These are phyloP conservation scores for Aspergillus cavernicola DNA, from an alignment of 495 filamentous ascomycete species.

Conservation along the genomic window DNA sequence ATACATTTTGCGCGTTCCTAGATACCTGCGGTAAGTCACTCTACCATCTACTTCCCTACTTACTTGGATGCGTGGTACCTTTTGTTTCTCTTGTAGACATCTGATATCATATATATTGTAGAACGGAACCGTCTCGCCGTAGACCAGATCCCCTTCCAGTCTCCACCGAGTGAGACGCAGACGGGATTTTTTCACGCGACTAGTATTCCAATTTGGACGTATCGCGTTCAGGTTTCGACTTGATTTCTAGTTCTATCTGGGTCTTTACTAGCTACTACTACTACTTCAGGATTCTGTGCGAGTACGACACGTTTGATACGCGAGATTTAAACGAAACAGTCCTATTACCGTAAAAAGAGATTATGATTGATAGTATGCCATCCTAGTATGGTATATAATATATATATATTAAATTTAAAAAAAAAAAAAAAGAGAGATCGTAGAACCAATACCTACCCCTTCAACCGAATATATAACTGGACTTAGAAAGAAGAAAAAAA, in stretches of 20 bases:
- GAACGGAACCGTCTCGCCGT: slow-evolving; percentile 30
- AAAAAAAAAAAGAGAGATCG: too few species aligned
- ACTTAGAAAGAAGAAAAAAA: slow-evolving; percentile 7
- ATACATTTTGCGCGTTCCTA: slow-evolving; percentile 57
- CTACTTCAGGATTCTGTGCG: background rate
- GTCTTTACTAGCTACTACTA: too few species aligned
- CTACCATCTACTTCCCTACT: background rate
- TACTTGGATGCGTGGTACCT: background rate
- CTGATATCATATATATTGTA: slow-evolving; percentile 4
- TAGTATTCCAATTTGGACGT: slow-evolving; percentile 47
- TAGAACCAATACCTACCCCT: too few species aligned
- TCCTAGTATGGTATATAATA: too few species aligned
- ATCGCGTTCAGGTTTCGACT: slow-evolving; percentile 26
- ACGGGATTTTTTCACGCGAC: slow-evolving; percentile 56
- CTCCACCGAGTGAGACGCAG: slow-evolving; percentile 43
- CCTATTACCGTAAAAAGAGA: too few species aligned
- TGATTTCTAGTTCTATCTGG: too few species aligned
- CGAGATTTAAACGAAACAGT: too few species aligned
- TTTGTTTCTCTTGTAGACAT: background rate
- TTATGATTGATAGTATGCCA: too few species aligned
- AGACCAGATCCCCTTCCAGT: slow-evolving; percentile 42
- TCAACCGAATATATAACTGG: slow-evolving; percentile 2
- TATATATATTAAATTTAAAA: background rate
- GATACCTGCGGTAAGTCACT: slow-evolving; percentile 52
- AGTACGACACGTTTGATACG: too few species aligned